phyloP scores from a whole-genome alignment of 306 rosid species.

The Trifolium repens region DNA sequence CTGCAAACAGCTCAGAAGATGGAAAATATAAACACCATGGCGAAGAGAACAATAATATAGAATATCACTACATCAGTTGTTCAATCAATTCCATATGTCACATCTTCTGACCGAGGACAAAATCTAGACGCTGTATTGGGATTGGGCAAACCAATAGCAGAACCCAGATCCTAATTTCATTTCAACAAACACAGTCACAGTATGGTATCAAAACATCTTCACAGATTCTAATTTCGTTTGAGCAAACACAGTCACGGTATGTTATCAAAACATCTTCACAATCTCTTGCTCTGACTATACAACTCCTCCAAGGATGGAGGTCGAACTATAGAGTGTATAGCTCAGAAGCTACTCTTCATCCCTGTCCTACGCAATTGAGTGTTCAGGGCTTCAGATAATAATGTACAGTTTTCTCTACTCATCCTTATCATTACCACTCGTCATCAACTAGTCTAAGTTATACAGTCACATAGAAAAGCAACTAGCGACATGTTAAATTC shows the following conservation, averaged over 20 bases:
- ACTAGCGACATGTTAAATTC: background rate
- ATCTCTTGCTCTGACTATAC: constrained; percentile 19
- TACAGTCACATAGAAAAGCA: constrained; percentile 16
- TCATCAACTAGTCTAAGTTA: background rate
- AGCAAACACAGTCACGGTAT: background rate
- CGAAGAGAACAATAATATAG: background rate
- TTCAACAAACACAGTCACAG: background rate
- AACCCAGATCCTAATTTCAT: constrained; percentile 3
- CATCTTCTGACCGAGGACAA: constrained; percentile 13
- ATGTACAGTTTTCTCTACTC: constrained; percentile 2
- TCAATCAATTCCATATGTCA: background rate
- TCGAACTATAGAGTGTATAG: background rate
- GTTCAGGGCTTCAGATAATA: background rate
- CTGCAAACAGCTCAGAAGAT: constrained; percentile 47
- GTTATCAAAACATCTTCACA: constrained; percentile 20
- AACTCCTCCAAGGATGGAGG: constrained; percentile 4
- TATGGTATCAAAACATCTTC: background rate
- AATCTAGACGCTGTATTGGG: constrained; percentile 16
- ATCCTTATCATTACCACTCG: background rate
- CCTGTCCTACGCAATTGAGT: background rate
- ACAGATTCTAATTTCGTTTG: constrained; percentile 1
- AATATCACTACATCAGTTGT: background rate
- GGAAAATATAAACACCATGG: constrained; percentile 1
- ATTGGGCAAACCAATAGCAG: background rate
- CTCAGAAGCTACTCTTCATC: constrained; percentile 1